Conservation (phyloP, 352 stramenopile genomes). For the Blastocystis sp. region DNA sequence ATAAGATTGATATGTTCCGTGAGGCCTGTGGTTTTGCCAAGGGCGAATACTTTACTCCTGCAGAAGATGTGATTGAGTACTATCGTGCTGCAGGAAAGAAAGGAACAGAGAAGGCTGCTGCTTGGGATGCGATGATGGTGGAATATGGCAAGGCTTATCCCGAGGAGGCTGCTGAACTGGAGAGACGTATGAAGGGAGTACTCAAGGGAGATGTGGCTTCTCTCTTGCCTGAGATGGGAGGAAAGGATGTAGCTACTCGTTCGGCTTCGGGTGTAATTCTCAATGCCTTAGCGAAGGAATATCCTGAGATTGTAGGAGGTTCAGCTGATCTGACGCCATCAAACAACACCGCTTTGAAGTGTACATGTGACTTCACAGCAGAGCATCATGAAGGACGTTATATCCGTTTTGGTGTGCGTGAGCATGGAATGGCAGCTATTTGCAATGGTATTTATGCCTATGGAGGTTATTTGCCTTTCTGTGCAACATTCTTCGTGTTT, state of each 20-base stretch:
- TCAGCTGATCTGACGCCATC: constrained; percentile 94
- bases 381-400: constrained; percentile 81
- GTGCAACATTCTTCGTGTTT: constrained; percentile 98
- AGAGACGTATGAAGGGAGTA: constrained; percentile 82
- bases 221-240: constrained; percentile 81
- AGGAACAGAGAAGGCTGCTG: constrained; percentile 73
- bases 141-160: constrained; percentile 82
- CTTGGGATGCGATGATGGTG: constrained; percentile 82
- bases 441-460: constrained; percentile 95
- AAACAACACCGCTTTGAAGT: constrained; percentile 89
- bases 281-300: constrained; percentile 80
- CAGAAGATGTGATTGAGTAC: constrained; percentile 57
- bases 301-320: constrained; percentile 91
- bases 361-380: constrained; percentile 82
- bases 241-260: constrained; percentile 83
- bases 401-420: constrained; percentile 92
- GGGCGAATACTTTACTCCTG: constrained; percentile 77
- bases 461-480: constrained; percentile 87
- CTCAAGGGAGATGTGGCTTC: constrained; percentile 81
- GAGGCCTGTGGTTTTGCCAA: constrained; percentile 83
- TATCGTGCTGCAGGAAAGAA: constrained; percentile 65
- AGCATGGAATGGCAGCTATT: constrained; percentile 95
- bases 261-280: constrained; percentile 87
- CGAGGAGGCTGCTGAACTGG: constrained; percentile 84
- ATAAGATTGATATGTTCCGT: constrained; percentile 79